A percentile compares a stretch with the other conserved stretches of the same genome.
Evolutionary conservation across 2,329 filamentous ascomycete species (phyloP).

Genomic region (Neonectria magnoliae): DNA sequence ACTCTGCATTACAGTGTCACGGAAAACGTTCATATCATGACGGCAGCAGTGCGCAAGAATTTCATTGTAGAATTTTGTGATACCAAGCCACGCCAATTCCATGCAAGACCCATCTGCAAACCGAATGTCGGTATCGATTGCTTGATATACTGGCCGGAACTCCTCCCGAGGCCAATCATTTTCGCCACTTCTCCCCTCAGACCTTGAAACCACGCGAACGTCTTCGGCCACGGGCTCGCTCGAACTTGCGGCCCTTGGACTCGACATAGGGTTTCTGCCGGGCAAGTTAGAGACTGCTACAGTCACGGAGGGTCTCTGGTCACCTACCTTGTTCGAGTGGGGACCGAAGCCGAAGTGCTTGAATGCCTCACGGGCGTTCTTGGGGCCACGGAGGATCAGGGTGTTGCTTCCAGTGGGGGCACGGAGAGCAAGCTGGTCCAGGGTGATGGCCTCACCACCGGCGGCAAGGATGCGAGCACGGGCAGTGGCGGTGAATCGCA

Average conservation of each 20-base stretch:
- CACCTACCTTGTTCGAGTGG: conserved; percentile 91
- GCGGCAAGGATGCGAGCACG: conserved; percentile 93
- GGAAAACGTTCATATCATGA: conserved; percentile 34
- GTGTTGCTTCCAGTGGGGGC: conserved; percentile 97
- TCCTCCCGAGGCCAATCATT: conserved; percentile 41
- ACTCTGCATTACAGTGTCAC: neutral
- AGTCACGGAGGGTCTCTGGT: neutral
- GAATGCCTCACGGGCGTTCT: conserved; percentile 96
- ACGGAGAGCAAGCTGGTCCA: conserved; percentile 96
- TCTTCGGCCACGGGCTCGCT: conserved; percentile 98
- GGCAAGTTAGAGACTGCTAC: conserved; percentile 45
- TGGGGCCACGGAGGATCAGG: conserved; percentile 94
- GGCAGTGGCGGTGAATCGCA: conserved; percentile 96
- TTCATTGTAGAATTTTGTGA: conserved; percentile 52
- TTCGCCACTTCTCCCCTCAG: conserved; percentile 65
- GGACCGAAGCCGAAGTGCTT: conserved; percentile 99
- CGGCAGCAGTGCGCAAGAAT: conserved; percentile 43
- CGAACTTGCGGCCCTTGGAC: conserved; percentile 99
- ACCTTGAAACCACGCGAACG: conserved; percentile 99
- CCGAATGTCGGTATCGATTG: conserved; percentile 44
- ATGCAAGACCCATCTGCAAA: conserved; percentile 52
- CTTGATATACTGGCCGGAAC: conserved; percentile 42
- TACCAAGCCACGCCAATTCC: conserved; percentile 60
- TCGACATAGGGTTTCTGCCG: conserved; percentile 91
- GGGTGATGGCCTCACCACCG: conserved; percentile 92